phyloP scores from a whole-genome alignment of 306 rosid genomes.

The Begonia fuchsioides region DNA sequence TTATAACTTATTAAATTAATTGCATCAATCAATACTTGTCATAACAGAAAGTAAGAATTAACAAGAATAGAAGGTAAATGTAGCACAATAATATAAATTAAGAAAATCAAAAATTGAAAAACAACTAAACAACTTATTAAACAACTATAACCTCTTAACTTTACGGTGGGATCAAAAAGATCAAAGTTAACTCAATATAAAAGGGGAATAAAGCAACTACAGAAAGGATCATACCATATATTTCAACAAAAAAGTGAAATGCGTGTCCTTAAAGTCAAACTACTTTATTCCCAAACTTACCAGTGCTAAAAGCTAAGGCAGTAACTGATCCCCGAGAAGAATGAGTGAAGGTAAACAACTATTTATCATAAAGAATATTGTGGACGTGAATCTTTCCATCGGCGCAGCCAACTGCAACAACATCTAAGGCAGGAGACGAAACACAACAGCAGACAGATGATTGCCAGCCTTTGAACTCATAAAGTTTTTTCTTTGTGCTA shows the following conservation, averaged over 20 bases:
- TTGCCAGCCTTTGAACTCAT: conserved; percentile 85
- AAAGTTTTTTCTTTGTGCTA: conserved; percentile 63
- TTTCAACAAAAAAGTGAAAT: not conserved
- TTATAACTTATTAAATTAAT: no score
- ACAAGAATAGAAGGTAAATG: no score
- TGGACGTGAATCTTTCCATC: conserved; percentile 78
- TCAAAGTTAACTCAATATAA: no score
- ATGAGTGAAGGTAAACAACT: conserved; percentile 60
- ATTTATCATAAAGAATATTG: conserved; percentile 68
- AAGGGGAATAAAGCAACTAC: no score
- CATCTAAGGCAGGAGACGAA: conserved; percentile 86
- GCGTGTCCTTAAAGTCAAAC: not conserved
- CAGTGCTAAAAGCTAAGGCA: conserved; percentile 80
- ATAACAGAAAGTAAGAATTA: no score
- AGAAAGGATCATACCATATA: not conserved
- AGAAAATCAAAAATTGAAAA: not conserved
- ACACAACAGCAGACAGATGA: conserved; percentile 62
- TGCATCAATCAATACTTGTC: no score
- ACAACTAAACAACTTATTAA: not conserved
- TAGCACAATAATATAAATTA: no score
- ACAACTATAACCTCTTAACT: not conserved
- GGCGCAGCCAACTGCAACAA: conserved; percentile 81
- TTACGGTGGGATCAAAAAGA: no score
- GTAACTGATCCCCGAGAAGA: conserved; percentile 85
- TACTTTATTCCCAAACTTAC: conserved; percentile 16